Base-by-base conservation (phyloP, 371 early-diverging fungal species). In the Apophysomyces sp. region DNA sequence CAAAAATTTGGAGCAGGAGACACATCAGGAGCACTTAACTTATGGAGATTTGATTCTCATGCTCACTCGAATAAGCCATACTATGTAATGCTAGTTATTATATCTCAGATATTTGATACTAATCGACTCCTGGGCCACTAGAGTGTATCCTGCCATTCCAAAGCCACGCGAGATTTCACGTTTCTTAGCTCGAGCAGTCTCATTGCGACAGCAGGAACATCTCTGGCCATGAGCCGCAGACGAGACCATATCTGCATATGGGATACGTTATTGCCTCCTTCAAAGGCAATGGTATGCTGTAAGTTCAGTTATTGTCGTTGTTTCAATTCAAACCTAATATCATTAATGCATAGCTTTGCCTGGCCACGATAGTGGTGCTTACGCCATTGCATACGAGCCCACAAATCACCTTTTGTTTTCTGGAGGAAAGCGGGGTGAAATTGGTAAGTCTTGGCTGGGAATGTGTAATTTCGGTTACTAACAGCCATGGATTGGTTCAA, bases 31-130 rank as follows among this genome's bases (percentile, higher is more conserved):
- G 76, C 83, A 11, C 57, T 92, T 13, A 77, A 78, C 44, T 71
- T 94, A 26, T 92, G 92, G 90, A 65, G 86, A 34, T 92, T 92
- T 61, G 92, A 92, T 62, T 82, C 89, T 0, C 83, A 84, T 58
- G 74, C 83, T 15, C 77, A 86, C 21, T 79, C 89, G 0, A 76
- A 85, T 21, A 82, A 80, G 54, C 90, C 92, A 0, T 82, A 78
- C 51, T 82, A 77, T 68, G 78, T 75, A 66, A 52, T 26, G 37
- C 26, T 51, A 0, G n/a, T 11, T 11, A 30, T 24, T 18, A 1
- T 4, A 51, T 31, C 0, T 31, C 11, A n/a, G 9, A 4, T 39
- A 3, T 55, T 4, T 44, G 2, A 9, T n/a, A 7, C 4, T 0
- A 4, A 4, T 44, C n/a, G 56, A 44, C 11, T 18, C 2, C 9